These are phyloP conservation scores for Dictyostelium firmibasis DNA, from an alignment of 78 protist species.

Conservation along the genomic window DNA sequence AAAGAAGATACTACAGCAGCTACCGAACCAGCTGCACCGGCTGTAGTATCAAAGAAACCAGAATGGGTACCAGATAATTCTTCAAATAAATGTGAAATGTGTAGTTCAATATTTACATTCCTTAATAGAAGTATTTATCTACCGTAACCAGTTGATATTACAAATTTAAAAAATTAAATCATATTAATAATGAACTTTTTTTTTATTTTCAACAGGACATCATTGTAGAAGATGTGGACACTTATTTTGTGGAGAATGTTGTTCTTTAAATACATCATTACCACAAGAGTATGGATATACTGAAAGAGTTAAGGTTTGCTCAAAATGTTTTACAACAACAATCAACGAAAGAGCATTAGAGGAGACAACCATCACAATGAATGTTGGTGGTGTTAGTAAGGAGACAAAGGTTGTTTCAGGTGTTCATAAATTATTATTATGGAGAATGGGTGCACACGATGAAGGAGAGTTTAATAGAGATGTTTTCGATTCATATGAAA, in stretches of 20 bases:
- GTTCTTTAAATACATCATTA: conserved; percentile 55
- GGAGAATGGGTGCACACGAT: conserved; percentile 79
- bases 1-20: neutral
- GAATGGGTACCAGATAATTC: conserved; percentile 60
- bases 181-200: too few species aligned
- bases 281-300: conserved; percentile 72
- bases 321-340: conserved; percentile 66
- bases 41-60: conserved; percentile 7
- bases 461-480: conserved; percentile 71
- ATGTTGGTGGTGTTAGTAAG: conserved; percentile 69
- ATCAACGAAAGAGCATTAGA: conserved; percentile 54
- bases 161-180: too few species aligned
- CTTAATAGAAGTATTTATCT: conserved; percentile 55
- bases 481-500: conserved; percentile 40
- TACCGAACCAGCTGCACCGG: neutral
- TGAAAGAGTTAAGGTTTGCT: conserved; percentile 59
- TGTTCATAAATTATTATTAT: conserved; percentile 42
- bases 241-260: conserved; percentile 67
- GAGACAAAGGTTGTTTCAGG: conserved; percentile 61
- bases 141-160: neutral
- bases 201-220: conserved; percentile 30
- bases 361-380: conserved; percentile 52
- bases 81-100: conserved; percentile 47
- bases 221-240: conserved; percentile 80
- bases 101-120: conserved; percentile 23